Evolutionary conservation across 805 yeast genomes (phyloP), one percentile per base, ranked within the genome.

Genomic region (Brettanomyces custersianus): DNA sequence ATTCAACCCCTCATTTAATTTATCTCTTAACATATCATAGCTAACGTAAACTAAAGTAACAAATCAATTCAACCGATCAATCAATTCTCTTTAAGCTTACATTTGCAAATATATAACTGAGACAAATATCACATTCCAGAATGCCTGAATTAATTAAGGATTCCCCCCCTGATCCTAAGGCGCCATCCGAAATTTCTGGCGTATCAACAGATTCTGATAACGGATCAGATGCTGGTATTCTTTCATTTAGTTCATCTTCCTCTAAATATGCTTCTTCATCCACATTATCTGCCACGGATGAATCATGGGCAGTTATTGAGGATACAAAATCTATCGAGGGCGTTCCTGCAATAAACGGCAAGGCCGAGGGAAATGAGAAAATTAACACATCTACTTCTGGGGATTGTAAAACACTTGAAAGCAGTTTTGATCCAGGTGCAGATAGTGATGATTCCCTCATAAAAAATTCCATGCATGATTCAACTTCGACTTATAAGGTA

Each of bases 201-300:
- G 17, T n/a, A 13, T 18, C 18, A 12, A 21, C 34, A 9, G 26
- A 21, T 20, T 21, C 22, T 19, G 33, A 30, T 6, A 17, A 18
- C 22, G 26, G 11, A 12, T 22, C 34, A 21, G 34, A 31, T 17
- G 13, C 28, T 11, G 34, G 34, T 22, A 20, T 31, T 21, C 34
- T 31, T n/a, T 31, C 34, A 4, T 17, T 21, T 23, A 20, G 20
- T 20, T 30, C 33, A 15, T 15, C 33, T 12, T 30, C 33, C 8
- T 31, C 34, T 10, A 5, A 22, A n/a, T 31, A 20, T 8, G 34
- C 19, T 5, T 31, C 34, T n/a, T 31, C 34, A 7, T 26, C 20
- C 12, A 20, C 28, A 5, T 21, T 31, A n/a, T 31, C 34, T n/a
- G 20, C 33, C 12, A 30, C 33, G 12, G 34, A 31, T 16, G 34